phyloP scores from a whole-genome alignment of 257 asterid species.

The Solanum clarkiae region DNA sequence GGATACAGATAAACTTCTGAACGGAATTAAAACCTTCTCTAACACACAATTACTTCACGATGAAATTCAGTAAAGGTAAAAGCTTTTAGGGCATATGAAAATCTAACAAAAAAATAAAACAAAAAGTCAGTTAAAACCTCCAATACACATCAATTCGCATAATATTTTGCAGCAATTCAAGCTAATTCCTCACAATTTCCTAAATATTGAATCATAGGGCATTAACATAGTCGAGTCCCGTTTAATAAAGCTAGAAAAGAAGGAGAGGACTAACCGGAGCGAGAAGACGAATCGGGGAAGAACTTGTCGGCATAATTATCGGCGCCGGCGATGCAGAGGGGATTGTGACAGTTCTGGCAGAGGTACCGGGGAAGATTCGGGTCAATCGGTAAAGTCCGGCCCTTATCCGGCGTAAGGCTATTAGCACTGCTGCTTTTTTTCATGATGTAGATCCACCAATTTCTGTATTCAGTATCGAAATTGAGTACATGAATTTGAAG shows the following conservation, averaged over 20 bases:
- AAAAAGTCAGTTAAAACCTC: neutral
- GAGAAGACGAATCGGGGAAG: constrained; percentile 13
- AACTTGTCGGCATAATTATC: constrained; percentile 72
- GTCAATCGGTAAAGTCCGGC: constrained; percentile 79
- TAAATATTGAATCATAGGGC: neutral
- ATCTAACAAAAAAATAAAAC: neutral
- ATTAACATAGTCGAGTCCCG: neutral
- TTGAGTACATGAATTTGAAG: neutral
- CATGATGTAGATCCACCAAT: neutral
- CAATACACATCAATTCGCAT: neutral
- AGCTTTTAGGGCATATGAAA: neutral
- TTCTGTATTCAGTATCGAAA: neutral
- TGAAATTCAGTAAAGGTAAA: neutral
- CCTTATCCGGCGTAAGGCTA: constrained; percentile 32
- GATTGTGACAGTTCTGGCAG: constrained; percentile 91
- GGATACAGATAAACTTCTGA: too few relatives aligned
- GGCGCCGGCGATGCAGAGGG: constrained; percentile 67
- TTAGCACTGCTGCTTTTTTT: constrained; percentile 37
- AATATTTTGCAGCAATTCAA: neutral
- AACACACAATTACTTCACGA: neutral
- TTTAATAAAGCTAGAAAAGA: neutral
- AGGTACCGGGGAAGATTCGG: constrained; percentile 90
- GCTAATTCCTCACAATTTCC: neutral
- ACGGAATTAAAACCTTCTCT: neutral
- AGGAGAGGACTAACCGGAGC: constrained; percentile 33